Evolutionary conservation across 352 stramenopile genomes (phyloP).

Genomic region (Globisporangium splendens): DNA sequence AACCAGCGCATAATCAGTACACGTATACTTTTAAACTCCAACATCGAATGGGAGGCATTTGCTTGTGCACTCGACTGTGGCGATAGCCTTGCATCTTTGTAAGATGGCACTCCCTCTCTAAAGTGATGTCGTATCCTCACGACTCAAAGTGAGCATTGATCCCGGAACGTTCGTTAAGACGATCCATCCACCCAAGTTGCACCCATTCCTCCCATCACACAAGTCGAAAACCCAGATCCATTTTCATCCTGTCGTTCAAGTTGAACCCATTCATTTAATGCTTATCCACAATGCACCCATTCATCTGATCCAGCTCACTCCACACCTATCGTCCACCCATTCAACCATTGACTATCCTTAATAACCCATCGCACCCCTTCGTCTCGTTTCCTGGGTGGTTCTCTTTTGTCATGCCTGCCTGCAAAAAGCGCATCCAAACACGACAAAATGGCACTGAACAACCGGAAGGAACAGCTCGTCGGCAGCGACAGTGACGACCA

Average conservation of each 20-base stretch:
- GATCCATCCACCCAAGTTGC: not conserved
- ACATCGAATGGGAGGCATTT: not conserved
- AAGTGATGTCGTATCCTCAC: not conserved
- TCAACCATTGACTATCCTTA: no score
- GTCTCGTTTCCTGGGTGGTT: not conserved
- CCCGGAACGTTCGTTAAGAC: not conserved
- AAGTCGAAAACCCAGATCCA: not conserved
- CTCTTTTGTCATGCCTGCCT: not conserved
- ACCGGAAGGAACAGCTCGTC: slow-evolving; percentile 9
- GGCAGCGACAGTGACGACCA: not conserved
- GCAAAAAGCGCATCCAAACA: not conserved
- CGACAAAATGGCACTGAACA: slow-evolving; percentile 15
- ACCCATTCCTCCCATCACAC: not conserved
- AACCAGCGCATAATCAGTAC: not conserved
- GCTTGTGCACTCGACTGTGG: not conserved
- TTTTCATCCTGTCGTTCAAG: no score
- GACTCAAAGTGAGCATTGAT: not conserved
- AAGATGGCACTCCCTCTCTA: not conserved
- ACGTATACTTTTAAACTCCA: not conserved
- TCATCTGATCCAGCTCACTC: no score
- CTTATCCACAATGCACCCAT: no score
- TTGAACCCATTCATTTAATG: no score
- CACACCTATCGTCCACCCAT: no score
- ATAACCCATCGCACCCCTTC: not conserved
- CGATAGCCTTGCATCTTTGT: not conserved